phyloP scores from a whole-genome alignment of 2,329 filamentous ascomycete species.

The Aspergillus aculeatus region DNA sequence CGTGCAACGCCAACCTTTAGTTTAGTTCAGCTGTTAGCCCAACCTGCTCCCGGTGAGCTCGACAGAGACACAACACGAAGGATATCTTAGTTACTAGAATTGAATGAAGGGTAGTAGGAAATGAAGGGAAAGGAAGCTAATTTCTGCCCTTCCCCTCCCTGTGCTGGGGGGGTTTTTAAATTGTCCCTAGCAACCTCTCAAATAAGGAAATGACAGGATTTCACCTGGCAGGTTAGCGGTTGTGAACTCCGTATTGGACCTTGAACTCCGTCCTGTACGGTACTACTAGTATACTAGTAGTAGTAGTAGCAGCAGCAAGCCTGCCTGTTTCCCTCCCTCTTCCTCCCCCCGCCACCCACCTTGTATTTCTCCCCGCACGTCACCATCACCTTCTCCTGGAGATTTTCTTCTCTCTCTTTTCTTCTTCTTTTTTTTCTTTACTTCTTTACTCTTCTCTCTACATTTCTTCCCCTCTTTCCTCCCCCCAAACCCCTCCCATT shows the following conservation, averaged over 20 bases:
- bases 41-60: neutral
- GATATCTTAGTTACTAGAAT: neutral
- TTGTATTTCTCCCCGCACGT: slow-evolving; percentile 3
- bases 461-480: neutral
- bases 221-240: neutral
- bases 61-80: neutral
- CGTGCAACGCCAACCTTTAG: slow-evolving; percentile 10
- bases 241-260: neutral
- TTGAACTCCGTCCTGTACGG: neutral
- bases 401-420: neutral
- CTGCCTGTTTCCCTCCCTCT: neutral
- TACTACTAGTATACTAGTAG: neutral
- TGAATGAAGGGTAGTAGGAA: neutral
- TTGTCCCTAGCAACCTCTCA: neutral
- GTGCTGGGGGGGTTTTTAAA: neutral
- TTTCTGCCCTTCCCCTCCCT: neutral
- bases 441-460: neutral
- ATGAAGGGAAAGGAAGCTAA: neutral
- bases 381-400: neutral
- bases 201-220: neutral
- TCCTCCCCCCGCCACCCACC: slow-evolving; percentile 1
- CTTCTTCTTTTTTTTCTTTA: neutral
- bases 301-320: neutral
- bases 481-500: neutral
- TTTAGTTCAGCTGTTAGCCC: neutral